Percentiles rank a stretch among this genome's conserved stretches.
These are phyloP conservation scores for Scheffersomyces segobiensis DNA, from an alignment of 1,139 yeast genomes.

Conservation along the genomic window DNA sequence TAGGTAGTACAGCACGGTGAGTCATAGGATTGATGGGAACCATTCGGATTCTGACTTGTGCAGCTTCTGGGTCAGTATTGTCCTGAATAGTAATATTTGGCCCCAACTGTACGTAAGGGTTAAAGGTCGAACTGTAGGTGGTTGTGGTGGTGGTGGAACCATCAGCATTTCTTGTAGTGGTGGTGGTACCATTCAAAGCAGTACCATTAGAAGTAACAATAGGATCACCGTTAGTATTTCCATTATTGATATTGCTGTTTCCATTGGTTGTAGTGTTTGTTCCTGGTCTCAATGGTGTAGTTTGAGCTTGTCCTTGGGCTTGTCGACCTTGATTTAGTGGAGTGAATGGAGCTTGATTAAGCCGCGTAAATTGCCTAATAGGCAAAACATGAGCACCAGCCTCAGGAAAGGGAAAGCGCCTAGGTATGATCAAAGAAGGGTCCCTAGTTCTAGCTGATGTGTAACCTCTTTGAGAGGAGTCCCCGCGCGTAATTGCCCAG, in stretches of 20 bases:
- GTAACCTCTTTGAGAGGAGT: slow-evolving; percentile 1
- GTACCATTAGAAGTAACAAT: not conserved
- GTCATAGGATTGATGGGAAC: not conserved
- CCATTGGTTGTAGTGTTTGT: not conserved
- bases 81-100: not conserved
- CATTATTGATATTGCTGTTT: not conserved
- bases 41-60: not conserved
- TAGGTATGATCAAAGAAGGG: slow-evolving; percentile 21
- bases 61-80: not conserved
- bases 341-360: not conserved
- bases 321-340: not conserved
- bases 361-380: not conserved
- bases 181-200: not conserved
- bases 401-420: slow-evolving; percentile 33
- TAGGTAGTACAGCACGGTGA: not conserved
- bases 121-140: not conserved
- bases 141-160: not conserved
- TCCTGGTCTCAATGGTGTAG: not conserved
- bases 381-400: slow-evolving; percentile 1
- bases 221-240: not conserved
- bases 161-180: not conserved
- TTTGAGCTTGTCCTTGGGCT: not conserved
- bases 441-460: slow-evolving; percentile 8
- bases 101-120: not conserved
- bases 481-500: slow-evolving; percentile 31